These are phyloP conservation scores for Glaciozyma antarctica DNA, from an alignment of 768 basidiomycete species.

Conservation along the genomic window DNA sequence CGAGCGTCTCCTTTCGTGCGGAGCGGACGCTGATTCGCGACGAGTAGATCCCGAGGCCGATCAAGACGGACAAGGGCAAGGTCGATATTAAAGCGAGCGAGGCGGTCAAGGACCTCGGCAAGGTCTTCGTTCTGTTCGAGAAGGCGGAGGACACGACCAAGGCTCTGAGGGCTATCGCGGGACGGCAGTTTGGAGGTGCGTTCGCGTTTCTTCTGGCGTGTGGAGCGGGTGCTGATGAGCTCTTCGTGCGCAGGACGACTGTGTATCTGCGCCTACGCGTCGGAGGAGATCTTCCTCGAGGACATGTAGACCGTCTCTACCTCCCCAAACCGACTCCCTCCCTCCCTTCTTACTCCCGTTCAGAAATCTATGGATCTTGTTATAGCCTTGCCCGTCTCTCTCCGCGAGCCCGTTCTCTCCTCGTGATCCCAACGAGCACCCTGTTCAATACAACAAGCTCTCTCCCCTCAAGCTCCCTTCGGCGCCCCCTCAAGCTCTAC, in stretches of 20 bases:
- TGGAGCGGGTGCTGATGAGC: background rate
- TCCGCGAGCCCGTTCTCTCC: too few species aligned
- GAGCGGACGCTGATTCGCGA: too few species aligned
- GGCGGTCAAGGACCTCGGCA: constrained; percentile 73
- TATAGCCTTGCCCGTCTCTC: too few species aligned
- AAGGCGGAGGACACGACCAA: constrained; percentile 53
- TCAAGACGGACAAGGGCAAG: constrained; percentile 71
- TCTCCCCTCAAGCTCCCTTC: too few species aligned
- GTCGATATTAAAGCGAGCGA: constrained; percentile 53
- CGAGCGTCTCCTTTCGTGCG: too few species aligned
- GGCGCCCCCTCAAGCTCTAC: too few species aligned
- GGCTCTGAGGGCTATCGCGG: constrained; percentile 80
- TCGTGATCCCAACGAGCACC: too few species aligned
- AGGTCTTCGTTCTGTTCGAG: constrained; percentile 85
- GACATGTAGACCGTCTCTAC: background rate
- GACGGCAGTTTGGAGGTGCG: constrained; percentile 39
- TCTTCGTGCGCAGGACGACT: constrained; percentile 17
- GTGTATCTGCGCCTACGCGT: constrained; percentile 31
- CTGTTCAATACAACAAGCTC: too few species aligned
- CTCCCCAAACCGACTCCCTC: background rate
- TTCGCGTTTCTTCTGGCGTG: background rate
- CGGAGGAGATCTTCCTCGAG: constrained; percentile 25
- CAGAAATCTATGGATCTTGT: too few species aligned
- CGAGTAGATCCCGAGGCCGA: constrained; percentile 67
- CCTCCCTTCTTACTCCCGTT: too few species aligned